These are phyloP conservation scores for Pythium phragmitis DNA, from an alignment of 352 stramenopile genomes.

Conservation along the genomic window DNA sequence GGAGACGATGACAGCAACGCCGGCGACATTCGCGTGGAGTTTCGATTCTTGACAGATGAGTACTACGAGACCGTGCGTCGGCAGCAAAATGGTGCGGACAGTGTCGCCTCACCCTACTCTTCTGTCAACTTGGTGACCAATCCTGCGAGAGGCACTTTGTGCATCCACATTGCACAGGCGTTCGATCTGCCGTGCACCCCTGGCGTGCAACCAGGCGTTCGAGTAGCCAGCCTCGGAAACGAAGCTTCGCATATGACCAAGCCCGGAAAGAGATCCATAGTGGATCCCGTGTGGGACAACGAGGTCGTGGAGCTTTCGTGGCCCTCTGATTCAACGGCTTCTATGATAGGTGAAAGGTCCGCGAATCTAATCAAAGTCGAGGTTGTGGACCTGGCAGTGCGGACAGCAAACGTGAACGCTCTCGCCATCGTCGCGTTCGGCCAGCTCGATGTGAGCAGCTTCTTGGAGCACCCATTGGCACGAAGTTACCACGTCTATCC, in stretches of 20 bases:
- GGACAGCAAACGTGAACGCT: conserved; percentile 34
- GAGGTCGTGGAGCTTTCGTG: conserved; percentile 35
- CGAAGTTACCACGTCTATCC: conserved; percentile 32
- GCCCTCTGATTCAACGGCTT: not conserved
- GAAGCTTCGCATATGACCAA: conserved; percentile 31
- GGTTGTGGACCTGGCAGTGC: conserved; percentile 41
- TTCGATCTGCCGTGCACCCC: conserved; percentile 28
- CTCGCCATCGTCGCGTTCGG: conserved; percentile 40
- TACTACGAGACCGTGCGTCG: conserved; percentile 26
- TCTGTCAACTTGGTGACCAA: not conserved
- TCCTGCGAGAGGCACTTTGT: conserved; percentile 28
- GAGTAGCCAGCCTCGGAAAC: conserved; percentile 10
- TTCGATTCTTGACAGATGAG: conserved; percentile 41
- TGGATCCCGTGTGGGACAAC: conserved; percentile 30
- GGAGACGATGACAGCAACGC: conserved; percentile 19
- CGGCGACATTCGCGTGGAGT: conserved; percentile 49
- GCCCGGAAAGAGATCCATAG: conserved; percentile 33
- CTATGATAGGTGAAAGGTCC: not conserved
- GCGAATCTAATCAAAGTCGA: conserved; percentile 28
- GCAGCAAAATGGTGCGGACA: conserved; percentile 1
- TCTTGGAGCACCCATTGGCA: conserved; percentile 34
- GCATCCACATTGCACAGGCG: conserved; percentile 37
- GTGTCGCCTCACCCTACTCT: conserved; percentile 9
- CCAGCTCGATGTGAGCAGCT: conserved; percentile 34
- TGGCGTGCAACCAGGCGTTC: conserved; percentile 43